Percentiles rank a stretch among this genome's conserved stretches.
phyloP scores from a whole-genome alignment of 106 monocot genomes.

The Phalaenopsis equestris region DNA sequence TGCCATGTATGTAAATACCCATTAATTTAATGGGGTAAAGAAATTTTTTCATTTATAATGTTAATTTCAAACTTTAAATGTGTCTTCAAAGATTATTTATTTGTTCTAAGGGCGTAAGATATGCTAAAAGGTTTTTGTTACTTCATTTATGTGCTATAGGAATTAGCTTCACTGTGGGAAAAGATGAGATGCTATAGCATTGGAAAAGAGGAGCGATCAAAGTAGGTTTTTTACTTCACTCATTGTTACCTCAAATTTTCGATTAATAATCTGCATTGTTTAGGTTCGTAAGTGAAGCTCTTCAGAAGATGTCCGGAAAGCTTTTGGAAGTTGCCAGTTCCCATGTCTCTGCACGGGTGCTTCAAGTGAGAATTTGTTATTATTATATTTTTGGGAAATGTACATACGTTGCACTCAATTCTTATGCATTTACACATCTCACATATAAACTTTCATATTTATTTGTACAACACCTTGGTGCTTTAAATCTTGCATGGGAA shows the following conservation, averaged over 20 bases:
- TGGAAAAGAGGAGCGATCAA: conserved; percentile 56
- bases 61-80: not conserved
- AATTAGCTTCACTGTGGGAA: conserved; percentile 80
- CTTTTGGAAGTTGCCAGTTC: conserved; percentile 74
- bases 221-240: conserved; percentile 23
- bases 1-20: too few species aligned
- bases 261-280: not conserved
- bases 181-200: conserved; percentile 64
- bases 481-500: too few species aligned
- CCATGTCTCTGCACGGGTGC: conserved; percentile 87
- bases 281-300: conserved; percentile 75
- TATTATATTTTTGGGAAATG: not conserved
- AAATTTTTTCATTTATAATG: not conserved
- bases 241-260: not conserved
- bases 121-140: not conserved
- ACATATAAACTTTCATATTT: too few species aligned
- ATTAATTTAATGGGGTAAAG: not conserved
- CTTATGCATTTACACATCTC: too few species aligned
- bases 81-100: not conserved
- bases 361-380: conserved; percentile 50
- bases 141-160: conserved; percentile 28
- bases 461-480: too few species aligned
- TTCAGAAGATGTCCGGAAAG: conserved; percentile 71
- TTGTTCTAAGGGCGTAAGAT: not conserved
- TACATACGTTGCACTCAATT: too few species aligned